Base-by-base conservation (phyloP, 2,329 filamentous ascomycete species). In the Cladosporium velox region DNA sequence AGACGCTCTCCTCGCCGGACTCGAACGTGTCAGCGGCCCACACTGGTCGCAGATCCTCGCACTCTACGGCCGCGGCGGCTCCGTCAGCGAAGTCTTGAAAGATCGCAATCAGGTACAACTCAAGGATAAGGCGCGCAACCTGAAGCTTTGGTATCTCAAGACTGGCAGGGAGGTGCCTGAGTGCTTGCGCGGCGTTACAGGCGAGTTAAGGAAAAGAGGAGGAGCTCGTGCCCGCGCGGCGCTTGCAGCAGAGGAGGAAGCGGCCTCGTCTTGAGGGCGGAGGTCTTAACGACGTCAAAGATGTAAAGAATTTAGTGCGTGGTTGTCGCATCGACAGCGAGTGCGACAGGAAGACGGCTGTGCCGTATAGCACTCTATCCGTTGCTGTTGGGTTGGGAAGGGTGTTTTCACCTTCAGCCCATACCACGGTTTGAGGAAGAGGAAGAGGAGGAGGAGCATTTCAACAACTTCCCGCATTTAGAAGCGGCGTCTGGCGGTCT, bases 41-140 rank as follows among this genome's bases (percentile, higher is more conserved):
- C 92, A 97, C 73, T 97, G 93, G 93, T 94, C 91, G 71, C 92
- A 96, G 75, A 97, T 97, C 57, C 82, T 97, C 14, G 89, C 89
- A 1, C 85, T 96, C 51, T 96, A 94, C 75, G 93, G 93, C 0
- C 85, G 87, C 0, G 90, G 90, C 51, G 93, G 93, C 5, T 90
- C 89, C 0, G 87, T 94, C 28, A 93, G 88, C 57, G 90, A 94
- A 71, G 90, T 94, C 28, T 83, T 96, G 24, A 94, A 93, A 71
- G 93, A 96, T 75, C 86, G 92, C 38, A 96, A 93, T 54, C 92
- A 97, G 74, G 93, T 97, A 0, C 93, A 96, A 75, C 83, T 96
- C 14, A 97, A 97, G 77, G 92, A 97, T 75, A 97, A 97, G 78
- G 92, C 92, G 0, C 85, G 92, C 59, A 97, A 97, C 70, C 79